Evolutionary conservation across 2,329 filamentous ascomycete genomes (phyloP).

Genomic region (Aspergillus amoenus): DNA sequence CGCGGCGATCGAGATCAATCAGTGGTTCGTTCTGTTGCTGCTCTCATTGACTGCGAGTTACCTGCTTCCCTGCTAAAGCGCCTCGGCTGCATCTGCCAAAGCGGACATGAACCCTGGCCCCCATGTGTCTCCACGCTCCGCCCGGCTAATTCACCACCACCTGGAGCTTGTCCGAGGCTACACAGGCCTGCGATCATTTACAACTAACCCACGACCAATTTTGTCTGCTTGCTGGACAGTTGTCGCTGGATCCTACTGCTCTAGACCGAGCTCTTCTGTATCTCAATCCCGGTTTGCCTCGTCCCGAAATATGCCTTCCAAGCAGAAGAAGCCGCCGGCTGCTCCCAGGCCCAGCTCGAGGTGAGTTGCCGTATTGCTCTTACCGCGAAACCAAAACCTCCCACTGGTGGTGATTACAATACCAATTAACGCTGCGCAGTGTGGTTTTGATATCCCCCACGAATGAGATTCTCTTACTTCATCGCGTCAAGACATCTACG

Average conservation of each 20-base stretch:
- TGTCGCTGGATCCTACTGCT: background rate
- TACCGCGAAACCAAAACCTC: background rate
- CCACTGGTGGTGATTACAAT: too few relatives aligned
- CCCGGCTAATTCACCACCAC: slow-evolving; percentile 13
- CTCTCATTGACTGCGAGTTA: background rate
- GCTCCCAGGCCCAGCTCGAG: slow-evolving; percentile 65
- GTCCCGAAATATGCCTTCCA: slow-evolving; percentile 21
- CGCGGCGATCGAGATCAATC: background rate
- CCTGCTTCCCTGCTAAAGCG: background rate
- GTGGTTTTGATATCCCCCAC: slow-evolving; percentile 80
- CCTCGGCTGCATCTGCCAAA: slow-evolving; percentile 5
- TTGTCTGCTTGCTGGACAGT: background rate
- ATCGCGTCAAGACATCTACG: slow-evolving; percentile 76
- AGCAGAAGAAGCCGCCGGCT: slow-evolving; percentile 39
- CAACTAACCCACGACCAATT: background rate
- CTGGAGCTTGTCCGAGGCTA: slow-evolving; percentile 12
- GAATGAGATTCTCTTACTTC: slow-evolving; percentile 85
- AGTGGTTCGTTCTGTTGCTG: background rate
- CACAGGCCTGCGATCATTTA: slow-evolving; percentile 3
- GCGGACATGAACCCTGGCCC: slow-evolving; percentile 10
- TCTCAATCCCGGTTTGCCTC: slow-evolving; percentile 1
- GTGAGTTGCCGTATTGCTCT: slow-evolving; percentile 34
- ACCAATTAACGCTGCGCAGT: slow-evolving; percentile 45
- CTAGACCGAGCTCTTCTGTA: slow-evolving; percentile 18
- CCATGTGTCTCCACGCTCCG: slow-evolving; percentile 8